Evolutionary conservation across 768 basidiomycete genomes (phyloP).

Genomic region (Flagelloscypha sp.): DNA sequence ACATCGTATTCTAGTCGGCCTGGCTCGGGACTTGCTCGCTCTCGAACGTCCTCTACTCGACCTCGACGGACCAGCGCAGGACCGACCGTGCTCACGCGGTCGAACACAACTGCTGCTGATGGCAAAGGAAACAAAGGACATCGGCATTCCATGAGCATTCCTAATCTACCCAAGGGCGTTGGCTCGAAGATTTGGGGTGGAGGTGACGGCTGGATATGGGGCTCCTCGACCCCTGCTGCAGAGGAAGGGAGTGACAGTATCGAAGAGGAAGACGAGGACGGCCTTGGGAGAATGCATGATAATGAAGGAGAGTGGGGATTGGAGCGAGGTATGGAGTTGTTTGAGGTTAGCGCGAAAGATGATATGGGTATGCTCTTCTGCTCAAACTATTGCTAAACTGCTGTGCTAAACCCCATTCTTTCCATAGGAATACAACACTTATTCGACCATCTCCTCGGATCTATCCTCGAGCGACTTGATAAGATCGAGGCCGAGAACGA

Average conservation of each 20-base stretch:
- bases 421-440: constrained; percentile 66
- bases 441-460: constrained; percentile 70
- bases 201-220: constrained; percentile 49
- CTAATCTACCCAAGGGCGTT: too few species aligned
- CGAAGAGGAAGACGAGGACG: constrained; percentile 39
- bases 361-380: constrained; percentile 52
- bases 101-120: constrained; percentile 37
- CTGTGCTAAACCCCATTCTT: constrained; percentile 8
- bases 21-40: constrained; percentile 37
- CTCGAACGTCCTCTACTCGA: constrained; percentile 34
- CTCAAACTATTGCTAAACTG: background rate
- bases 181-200: constrained; percentile 47
- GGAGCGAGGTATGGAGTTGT: constrained; percentile 77
- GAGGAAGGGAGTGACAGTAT: too few species aligned
- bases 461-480: constrained; percentile 74
- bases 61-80: constrained; percentile 37
- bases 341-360: constrained; percentile 89
- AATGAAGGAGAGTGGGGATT: constrained; percentile 68
- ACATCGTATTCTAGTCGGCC: constrained; percentile 28
- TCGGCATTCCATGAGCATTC: constrained; percentile 48
- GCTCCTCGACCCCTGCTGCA: constrained; percentile 51
- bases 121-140: constrained; percentile 41
- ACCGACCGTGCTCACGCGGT: constrained; percentile 33
- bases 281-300: too few species aligned
- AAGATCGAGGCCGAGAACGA: constrained; percentile 77